Conservation (phyloP, 2,329 filamentous ascomycete species). For the Thermoascus crustaceus region DNA sequence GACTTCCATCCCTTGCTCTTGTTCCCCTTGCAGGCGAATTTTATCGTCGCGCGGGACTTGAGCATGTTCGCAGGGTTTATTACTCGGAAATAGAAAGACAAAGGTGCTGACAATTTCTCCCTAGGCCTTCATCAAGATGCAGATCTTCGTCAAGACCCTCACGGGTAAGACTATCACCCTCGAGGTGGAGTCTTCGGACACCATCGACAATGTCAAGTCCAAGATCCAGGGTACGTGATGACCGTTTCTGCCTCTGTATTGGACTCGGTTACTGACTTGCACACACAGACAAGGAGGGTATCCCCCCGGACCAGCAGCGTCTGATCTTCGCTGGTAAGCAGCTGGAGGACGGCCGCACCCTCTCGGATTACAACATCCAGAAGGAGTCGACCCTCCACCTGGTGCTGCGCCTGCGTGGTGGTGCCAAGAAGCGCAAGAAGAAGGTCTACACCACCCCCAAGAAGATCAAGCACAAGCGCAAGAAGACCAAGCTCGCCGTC, state of each 20-base stretch:
- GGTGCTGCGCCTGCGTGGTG: slow-evolving; percentile 95
- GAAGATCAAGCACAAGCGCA: slow-evolving; percentile 99
- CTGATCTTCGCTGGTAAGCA: slow-evolving; percentile 99
- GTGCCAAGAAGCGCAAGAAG: slow-evolving; percentile 99
- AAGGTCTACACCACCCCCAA: slow-evolving; percentile 99
- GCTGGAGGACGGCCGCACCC: slow-evolving; percentile 97
- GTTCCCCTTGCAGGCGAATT: too few relatives aligned
- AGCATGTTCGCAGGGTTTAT: too few relatives aligned
- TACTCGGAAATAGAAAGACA: background rate
- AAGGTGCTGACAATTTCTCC: slow-evolving; percentile 12
- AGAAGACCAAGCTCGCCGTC: slow-evolving; percentile 99
- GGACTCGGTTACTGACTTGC: slow-evolving; percentile 18
- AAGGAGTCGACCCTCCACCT: slow-evolving; percentile 99
- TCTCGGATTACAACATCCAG: slow-evolving; percentile 99
- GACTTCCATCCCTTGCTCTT: too few relatives aligned
- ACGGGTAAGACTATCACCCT: slow-evolving; percentile 99
- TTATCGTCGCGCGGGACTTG: too few relatives aligned
- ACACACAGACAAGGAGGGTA: slow-evolving; percentile 95
- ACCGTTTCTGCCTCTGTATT: background rate
- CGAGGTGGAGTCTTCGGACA: slow-evolving; percentile 99
- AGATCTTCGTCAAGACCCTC: slow-evolving; percentile 57
- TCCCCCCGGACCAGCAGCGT: slow-evolving; percentile 97
- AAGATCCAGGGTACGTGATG: slow-evolving; percentile 63
- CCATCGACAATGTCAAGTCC: slow-evolving; percentile 99
- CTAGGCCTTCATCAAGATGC: slow-evolving; percentile 42